Evolutionary conservation across 1,284 basidiomycete species (phyloP).

Genomic region (Xanthoconium separans): DNA sequence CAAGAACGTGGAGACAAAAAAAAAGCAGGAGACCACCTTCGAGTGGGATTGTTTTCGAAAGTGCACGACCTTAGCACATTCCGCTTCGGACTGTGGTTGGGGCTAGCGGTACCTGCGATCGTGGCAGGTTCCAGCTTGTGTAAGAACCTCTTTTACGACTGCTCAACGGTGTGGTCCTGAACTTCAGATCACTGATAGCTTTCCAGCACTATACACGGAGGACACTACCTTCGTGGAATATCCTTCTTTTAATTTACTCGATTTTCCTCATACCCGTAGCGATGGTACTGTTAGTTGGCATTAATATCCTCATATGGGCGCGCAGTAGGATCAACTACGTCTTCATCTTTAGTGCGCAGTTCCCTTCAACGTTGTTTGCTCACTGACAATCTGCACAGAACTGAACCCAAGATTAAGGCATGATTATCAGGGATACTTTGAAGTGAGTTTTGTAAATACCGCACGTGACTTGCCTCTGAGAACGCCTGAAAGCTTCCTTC

Average conservation of each 20-base stretch:
- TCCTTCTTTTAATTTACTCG: slow-evolving; percentile 80
- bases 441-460: slow-evolving; percentile 43
- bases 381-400: slow-evolving; percentile 44
- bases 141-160: slow-evolving; percentile 34
- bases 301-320: slow-evolving; percentile 83
- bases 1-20: slow-evolving; percentile 86
- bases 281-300: slow-evolving; percentile 76
- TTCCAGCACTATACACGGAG: slow-evolving; percentile 57
- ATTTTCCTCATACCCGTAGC: slow-evolving; percentile 74
- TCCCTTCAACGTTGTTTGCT: neutral
- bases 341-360: slow-evolving; percentile 80
- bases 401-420: slow-evolving; percentile 74
- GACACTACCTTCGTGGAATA: slow-evolving; percentile 69
- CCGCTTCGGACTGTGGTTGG: slow-evolving; percentile 74
- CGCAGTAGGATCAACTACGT: slow-evolving; percentile 80
- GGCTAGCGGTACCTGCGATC: slow-evolving; percentile 76
- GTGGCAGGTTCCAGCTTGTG: slow-evolving; percentile 69
- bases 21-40: slow-evolving; percentile 69
- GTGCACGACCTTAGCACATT: slow-evolving; percentile 80
- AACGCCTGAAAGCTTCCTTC: slow-evolving; percentile 63
- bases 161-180: neutral
- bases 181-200: slow-evolving; percentile 39
- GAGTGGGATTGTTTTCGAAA: slow-evolving; percentile 51
- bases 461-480: slow-evolving; percentile 3
- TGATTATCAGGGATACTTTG: slow-evolving; percentile 82